Evolutionary conservation across 768 basidiomycete species (phyloP), one percentile per base, ranked within the genome.

Genomic region (Hygrophorus pudorinus): DNA sequence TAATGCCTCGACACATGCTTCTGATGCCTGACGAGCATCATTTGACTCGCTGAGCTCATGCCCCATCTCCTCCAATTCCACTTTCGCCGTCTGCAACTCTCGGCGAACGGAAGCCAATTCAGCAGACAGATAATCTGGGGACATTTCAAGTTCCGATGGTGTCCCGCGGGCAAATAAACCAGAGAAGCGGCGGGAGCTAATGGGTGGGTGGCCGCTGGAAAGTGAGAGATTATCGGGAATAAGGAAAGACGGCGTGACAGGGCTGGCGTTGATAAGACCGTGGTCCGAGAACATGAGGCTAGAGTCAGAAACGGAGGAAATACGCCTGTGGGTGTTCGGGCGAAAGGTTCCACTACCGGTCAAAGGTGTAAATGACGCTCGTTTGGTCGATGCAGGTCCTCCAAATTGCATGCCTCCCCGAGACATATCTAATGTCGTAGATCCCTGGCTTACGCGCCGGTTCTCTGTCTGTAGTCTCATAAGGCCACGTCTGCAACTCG

Each of bases 11-110:
- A 86, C 78, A 57, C 89, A 92, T 1, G 75, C 75, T 51, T 97
- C 91, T 29, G 85, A 87, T 3, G 93, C 93, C 56, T 89, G 81
- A 38, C 79, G 71, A 2, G 87, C 89, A 61, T 97, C 93, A 48
- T 76, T 81, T 1, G 80, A 71, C 56, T 94, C 91, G 31, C 57
- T 66, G 37, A 94, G 64, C 47, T 89, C 85, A 48, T 76, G 72
- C 53, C 75, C 76, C 13, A 73, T 68, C 24, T 72, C 75, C 28
- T 81, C 78, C 13, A 92, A 60, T 44, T 84, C 76, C 17, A 68
- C 59, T 52, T 77, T 78, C 45, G 81, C 51, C 1, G 65, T 52
- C 34, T 60, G 63, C 27, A 91, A 47, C 56, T 90, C 85, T 44
- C 68, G 70, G 27, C 77, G 76, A 29, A 87, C 58, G 20, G 65